A percentile compares a stretch with the other conserved stretches of the same genome.
Evolutionary conservation across 305 asterid species (phyloP).

Genomic region (Plantago lanceolata): DNA sequence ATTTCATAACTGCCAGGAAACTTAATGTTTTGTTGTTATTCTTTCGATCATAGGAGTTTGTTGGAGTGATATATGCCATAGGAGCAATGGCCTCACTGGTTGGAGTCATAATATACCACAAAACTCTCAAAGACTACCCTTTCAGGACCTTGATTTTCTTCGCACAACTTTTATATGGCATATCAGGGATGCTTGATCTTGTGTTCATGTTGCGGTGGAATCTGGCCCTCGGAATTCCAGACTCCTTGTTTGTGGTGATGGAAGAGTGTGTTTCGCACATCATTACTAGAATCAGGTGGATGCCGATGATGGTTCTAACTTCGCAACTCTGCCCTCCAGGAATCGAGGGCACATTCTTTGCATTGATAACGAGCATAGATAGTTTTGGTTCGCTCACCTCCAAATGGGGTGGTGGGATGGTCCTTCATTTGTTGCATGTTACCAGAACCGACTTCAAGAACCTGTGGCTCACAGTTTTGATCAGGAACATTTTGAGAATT

Average conservation of each 20-base stretch:
- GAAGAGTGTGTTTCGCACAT: conserved; percentile 48
- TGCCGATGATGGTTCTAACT: conserved; percentile 59
- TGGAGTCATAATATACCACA: conserved; percentile 61
- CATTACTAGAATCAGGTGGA: conserved; percentile 44
- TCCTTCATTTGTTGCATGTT: conserved; percentile 43
- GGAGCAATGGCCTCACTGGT: conserved; percentile 61
- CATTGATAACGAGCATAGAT: conserved; percentile 56
- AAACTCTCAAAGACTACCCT: conserved; percentile 49
- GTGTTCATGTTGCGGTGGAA: conserved; percentile 52
- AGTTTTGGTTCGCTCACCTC: conserved; percentile 48
- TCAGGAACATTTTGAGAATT: conserved; percentile 39
- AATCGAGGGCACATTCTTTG: conserved; percentile 63
- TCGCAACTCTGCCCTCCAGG: conserved; percentile 54
- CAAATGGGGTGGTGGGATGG: conserved; percentile 50
- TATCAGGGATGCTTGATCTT: conserved; percentile 51
- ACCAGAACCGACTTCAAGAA: conserved; percentile 53
- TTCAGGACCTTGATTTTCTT: conserved; percentile 40
- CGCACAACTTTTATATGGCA: conserved; percentile 46
- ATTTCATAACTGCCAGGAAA: neutral
- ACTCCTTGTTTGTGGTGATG: conserved; percentile 42
- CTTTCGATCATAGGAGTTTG: conserved; percentile 44
- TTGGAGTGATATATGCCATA: conserved; percentile 53
- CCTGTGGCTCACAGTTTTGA: conserved; percentile 44
- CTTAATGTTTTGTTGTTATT: conserved; percentile 1
- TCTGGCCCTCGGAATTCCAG: conserved; percentile 48